Evolutionary conservation across 345 rosid species (phyloP), one percentile per base, ranked within the genome.

Genomic region (Hypericum perforatum): DNA sequence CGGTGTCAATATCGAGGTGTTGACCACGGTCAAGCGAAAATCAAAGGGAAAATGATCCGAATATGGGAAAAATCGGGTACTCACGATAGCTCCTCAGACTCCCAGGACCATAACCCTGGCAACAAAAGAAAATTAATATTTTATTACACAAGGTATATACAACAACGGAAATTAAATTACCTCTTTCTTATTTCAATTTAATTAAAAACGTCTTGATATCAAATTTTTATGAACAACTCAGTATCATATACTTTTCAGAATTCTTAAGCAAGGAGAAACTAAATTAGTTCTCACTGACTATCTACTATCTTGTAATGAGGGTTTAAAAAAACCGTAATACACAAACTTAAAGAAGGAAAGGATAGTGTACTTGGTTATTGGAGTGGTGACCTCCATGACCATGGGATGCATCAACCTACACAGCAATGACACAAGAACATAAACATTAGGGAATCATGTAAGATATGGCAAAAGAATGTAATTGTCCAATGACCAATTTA

Each of bases 81-180:
- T 75, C 67, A 78, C 83, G 80, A 68, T 6, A 54, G 61, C 63
- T 65, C 65, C 62, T 72, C 42, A 78, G 68, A 61, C 76, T 75
- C 15, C 83, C 83, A 11, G 72, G 68, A 11, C 83, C 83, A 48
- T 72, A 70, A 9, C 52, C 64, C 78, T 78, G 79, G 29, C 58
- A 41, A 13, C 41, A 45, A 39, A 59, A 15, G 6, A 4, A 42
- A 36, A 54, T 14, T 5, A 49, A 37, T 37, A 22, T 22, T 22
- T 22, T 22, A 37, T 5, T 39, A 9, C 0, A 49, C 6, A 37
- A 65, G 15, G 8, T 7, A 16, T 16, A 45, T 16, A n/a, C n/a
- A n/a, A n/a, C n/a, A n/a, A n/a, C n/a, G n/a, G n/a, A n/a, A n/a
- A n/a, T n/a, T n/a, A n/a, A n/a, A n/a, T n/a, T n/a, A n/a, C n/a